A percentile compares a stretch with the other conserved stretches of the same genome.
Conservation (phyloP, 768 basidiomycete genomes). For the Lanmaoa rubissima region DNA sequence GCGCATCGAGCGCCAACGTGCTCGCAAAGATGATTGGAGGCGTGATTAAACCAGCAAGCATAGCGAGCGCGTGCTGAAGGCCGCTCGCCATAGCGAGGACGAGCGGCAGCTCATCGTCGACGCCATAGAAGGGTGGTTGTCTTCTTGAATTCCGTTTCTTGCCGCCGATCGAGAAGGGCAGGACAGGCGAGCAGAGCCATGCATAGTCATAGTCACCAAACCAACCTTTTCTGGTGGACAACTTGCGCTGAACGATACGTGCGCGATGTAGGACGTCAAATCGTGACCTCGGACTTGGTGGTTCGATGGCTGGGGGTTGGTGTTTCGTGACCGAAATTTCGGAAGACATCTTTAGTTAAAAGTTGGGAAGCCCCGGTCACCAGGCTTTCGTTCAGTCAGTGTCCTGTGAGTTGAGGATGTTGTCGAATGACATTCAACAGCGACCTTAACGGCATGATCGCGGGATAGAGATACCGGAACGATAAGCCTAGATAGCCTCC, state of each 20-base stretch:
- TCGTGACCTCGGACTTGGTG: constrained; percentile 8
- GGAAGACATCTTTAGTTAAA: constrained; percentile 15
- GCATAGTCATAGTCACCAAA: constrained; percentile 81
- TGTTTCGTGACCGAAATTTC: constrained; percentile 10
- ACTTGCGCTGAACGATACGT: constrained; percentile 29
- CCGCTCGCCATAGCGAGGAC: constrained; percentile 72
- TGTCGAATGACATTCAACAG: neutral
- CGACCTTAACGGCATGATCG: neutral
- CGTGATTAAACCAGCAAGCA: constrained; percentile 80
- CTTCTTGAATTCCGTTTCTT: constrained; percentile 26
- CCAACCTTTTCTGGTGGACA: constrained; percentile 65
- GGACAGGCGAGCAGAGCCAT: constrained; percentile 66
- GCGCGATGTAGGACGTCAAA: constrained; percentile 8
- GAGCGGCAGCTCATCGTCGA: constrained; percentile 71
- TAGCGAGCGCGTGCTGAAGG: constrained; percentile 73
- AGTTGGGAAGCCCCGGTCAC: no score
- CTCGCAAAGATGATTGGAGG: constrained; percentile 81
- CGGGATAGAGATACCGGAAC: neutral
- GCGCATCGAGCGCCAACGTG: constrained; percentile 54
- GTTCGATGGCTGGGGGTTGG: constrained; percentile 17
- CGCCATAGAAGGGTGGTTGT: constrained; percentile 70
- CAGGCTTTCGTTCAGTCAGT: neutral
- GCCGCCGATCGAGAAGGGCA: constrained; percentile 53
- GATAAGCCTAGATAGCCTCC: neutral
- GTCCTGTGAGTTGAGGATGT: neutral